Evolutionary conservation across 805 yeast species (phyloP), one percentile per base, ranked within the genome.

Genomic region (Yamadazyma olivae): DNA sequence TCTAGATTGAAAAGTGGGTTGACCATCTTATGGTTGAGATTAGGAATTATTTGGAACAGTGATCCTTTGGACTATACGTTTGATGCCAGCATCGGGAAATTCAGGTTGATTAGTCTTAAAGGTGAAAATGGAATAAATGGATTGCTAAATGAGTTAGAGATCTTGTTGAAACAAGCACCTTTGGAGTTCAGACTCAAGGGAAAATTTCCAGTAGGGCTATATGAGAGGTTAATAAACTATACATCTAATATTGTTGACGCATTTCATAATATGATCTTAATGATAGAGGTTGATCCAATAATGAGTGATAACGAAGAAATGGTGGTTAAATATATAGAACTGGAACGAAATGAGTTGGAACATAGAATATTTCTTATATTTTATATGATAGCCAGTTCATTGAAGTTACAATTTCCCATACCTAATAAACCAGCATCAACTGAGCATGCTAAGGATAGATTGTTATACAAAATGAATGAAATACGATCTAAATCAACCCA

Each of bases 41-140:
- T 86, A 72, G 95, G 95, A 1, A 71, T 87, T 16, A 70, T 80
- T 6, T 86, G 95, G 95, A 81, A 81, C 46, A 64, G 79, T 32
- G 91, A 84, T 45, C 88, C 90, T 1, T 59, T 86, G 42, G 73
- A 69, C 13, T 72, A 63, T 34, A 58, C 54, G n/a, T 49, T 49
- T 17, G 53, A 57, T 23, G 25, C 26, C 12, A 49, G 43, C 23
- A 40, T 56, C 36, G 33, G 41, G 2, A 36, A 32, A 3, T 35
- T 38, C 27, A 34, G 30, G 21, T 49, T 71, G 8, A 53, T 64
- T 24, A 80, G 81, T 1, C 56, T 75, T 18, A 60, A 67, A 33
- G 79, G 66, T 45, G 56, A 60, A 30, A 54, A 51, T 62, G 77
- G 56, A 51, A 49, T 81, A 21, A 79, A 80, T 44, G 59, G 62